Evolutionary conservation across 148 eudicot species (phyloP).

Genomic region (Gaultheria prostrata): DNA sequence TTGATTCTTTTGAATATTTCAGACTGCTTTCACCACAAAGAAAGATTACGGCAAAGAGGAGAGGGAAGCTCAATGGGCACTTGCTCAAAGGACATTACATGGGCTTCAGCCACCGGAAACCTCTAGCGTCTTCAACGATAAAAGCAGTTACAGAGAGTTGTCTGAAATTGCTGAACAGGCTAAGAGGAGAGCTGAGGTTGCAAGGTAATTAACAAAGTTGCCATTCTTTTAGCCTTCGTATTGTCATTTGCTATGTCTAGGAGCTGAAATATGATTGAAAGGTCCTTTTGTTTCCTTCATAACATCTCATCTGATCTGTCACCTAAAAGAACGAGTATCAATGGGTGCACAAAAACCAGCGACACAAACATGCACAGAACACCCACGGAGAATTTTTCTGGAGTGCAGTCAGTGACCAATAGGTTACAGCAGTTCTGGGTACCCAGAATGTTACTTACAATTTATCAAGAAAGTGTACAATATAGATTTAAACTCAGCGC

Average conservation of each 20-base stretch:
- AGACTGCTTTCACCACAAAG: slow-evolving; percentile 91
- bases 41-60: slow-evolving; percentile 89
- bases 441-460: too few species aligned
- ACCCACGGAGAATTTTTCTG: not conserved
- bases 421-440: too few species aligned
- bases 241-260: not conserved
- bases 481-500: too few species aligned
- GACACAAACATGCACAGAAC: too few species aligned
- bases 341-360: too few species aligned
- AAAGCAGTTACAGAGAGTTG: slow-evolving; percentile 72
- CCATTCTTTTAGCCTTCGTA: not conserved
- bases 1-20: slow-evolving; percentile 9
- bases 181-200: slow-evolving; percentile 89
- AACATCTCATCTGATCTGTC: not conserved
- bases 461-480: too few species aligned
- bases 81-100: slow-evolving; percentile 82
- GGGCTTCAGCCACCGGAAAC: slow-evolving; percentile 81
- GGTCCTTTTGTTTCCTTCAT: too few species aligned
- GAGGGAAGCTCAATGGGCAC: slow-evolving; percentile 97
- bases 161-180: slow-evolving; percentile 96
- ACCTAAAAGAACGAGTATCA: too few species aligned
- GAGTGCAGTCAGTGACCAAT: too few species aligned
- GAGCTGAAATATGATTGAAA: not conserved
- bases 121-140: slow-evolving; percentile 60
- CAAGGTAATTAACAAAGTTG: slow-evolving; percentile 43